Evolutionary conservation across 2,329 filamentous ascomycete genomes (phyloP).

Genomic region (Colletotrichum siamense): DNA sequence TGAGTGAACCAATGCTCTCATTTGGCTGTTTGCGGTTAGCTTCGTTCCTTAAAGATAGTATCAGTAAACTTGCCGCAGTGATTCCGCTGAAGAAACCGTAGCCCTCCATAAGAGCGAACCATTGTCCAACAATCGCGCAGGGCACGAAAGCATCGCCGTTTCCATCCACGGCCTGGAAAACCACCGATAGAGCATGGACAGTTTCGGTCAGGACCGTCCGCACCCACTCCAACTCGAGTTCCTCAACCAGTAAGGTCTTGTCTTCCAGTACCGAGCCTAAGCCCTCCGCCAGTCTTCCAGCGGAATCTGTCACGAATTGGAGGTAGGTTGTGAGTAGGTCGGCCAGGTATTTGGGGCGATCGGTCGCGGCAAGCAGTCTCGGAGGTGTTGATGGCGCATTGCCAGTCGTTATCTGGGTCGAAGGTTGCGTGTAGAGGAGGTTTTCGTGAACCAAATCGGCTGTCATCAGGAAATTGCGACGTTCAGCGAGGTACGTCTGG

Average conservation of each 20-base stretch:
- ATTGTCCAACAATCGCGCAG: slow-evolving; percentile 65
- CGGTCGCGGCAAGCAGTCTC: neutral
- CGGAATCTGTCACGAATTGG: slow-evolving; percentile 49
- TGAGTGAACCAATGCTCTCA: slow-evolving; percentile 53
- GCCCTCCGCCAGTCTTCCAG: slow-evolving; percentile 53
- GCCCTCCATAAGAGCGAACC: slow-evolving; percentile 76
- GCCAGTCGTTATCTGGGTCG: slow-evolving; percentile 6
- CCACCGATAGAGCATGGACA: slow-evolving; percentile 74
- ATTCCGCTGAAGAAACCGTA: slow-evolving; percentile 74
- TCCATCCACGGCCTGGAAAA: slow-evolving; percentile 73
- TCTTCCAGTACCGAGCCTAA: slow-evolving; percentile 59
- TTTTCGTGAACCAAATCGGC: slow-evolving; percentile 61
- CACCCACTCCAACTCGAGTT: slow-evolving; percentile 64
- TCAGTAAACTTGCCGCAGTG: slow-evolving; percentile 51
- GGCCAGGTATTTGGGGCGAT: slow-evolving; percentile 41
- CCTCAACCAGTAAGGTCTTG: slow-evolving; percentile 52
- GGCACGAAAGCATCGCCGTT: slow-evolving; percentile 60
- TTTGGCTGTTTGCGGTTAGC: slow-evolving; percentile 32
- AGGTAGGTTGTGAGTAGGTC: slow-evolving; percentile 55
- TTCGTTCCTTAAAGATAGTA: neutral
- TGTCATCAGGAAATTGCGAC: slow-evolving; percentile 70
- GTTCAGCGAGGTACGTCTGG: slow-evolving; percentile 73
- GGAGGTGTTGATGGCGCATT: neutral
- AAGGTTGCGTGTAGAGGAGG: slow-evolving; percentile 44
- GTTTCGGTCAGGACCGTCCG: slow-evolving; percentile 72